These are phyloP conservation scores for Fusarium liriodendri DNA, from an alignment of 2,329 filamentous ascomycete species.

Conservation along the genomic window DNA sequence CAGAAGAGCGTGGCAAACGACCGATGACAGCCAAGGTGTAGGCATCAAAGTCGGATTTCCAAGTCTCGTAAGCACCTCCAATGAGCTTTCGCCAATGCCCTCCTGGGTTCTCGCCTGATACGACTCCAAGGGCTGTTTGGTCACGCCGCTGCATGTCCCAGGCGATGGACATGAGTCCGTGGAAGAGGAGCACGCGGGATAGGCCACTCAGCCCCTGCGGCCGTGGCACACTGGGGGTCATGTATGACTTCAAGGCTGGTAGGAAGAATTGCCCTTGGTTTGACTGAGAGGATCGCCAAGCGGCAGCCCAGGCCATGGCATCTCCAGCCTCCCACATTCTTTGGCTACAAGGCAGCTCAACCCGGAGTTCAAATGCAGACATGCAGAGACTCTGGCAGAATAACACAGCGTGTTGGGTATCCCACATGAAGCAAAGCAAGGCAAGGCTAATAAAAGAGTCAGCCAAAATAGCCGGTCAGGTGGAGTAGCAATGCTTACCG, in stretches of 20 bases:
- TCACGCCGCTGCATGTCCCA: constrained; percentile 72
- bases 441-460: constrained; percentile 53
- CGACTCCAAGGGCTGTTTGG: constrained; percentile 66
- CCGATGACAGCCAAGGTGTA: constrained; percentile 52
- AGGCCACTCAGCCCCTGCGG: constrained; percentile 60
- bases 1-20: neutral
- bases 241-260: constrained; percentile 65
- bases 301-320: constrained; percentile 61
- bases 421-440: constrained; percentile 74
- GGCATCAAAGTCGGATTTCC: constrained; percentile 68
- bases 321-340: constrained; percentile 68
- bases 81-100: constrained; percentile 62
- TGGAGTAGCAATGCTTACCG: constrained; percentile 48
- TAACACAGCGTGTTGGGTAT: constrained; percentile 71
- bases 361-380: constrained; percentile 71
- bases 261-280: constrained; percentile 53
- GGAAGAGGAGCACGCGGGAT: constrained; percentile 65
- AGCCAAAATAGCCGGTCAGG: neutral
- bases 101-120: constrained; percentile 29
- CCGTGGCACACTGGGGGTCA: constrained; percentile 56
- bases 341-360: constrained; percentile 66
- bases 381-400: constrained; percentile 76
- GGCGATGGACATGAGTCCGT: constrained; percentile 71
- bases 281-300: constrained; percentile 43
- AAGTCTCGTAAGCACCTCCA: constrained; percentile 64